These are phyloP conservation scores for Puccinia polysora DNA, from an alignment of 1,284 basidiomycete species.

Conservation along the genomic window DNA sequence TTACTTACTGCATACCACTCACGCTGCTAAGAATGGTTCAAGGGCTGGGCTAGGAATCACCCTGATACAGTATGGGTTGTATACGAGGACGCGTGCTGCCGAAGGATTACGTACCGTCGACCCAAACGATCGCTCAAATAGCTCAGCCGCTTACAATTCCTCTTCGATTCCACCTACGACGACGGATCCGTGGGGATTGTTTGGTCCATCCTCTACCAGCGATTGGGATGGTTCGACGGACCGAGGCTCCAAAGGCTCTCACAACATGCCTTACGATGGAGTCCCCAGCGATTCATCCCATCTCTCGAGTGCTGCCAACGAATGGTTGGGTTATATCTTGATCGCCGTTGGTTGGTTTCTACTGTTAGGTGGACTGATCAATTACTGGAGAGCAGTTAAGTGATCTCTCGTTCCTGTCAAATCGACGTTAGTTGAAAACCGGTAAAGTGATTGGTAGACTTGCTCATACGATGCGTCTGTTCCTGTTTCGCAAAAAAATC, in stretches of 20 bases:
- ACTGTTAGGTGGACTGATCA: conserved; percentile 65
- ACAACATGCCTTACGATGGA: conserved; percentile 50
- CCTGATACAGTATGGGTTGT: conserved; percentile 84
- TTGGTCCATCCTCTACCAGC: conserved; percentile 48
- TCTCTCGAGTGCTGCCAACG: conserved; percentile 58
- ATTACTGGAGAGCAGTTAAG: conserved; percentile 66
- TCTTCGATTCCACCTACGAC: not conserved
- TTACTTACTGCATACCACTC: conserved; percentile 60
- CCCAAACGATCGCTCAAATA: not conserved
- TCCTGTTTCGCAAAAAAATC: too few species aligned
- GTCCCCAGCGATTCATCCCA: conserved; percentile 49
- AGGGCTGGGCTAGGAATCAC: conserved; percentile 91
- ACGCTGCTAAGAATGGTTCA: conserved; percentile 89
- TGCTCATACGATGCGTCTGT: too few species aligned
- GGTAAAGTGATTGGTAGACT: too few species aligned
- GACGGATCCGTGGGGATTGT: conserved; percentile 43
- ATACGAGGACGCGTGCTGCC: conserved; percentile 61
- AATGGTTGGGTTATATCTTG: conserved; percentile 82
- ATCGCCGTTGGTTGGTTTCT: conserved; percentile 79
- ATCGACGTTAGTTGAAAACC: too few species aligned
- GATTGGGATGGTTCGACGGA: conserved; percentile 50
- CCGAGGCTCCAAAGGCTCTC: conserved; percentile 53
- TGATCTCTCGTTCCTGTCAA: too few species aligned
- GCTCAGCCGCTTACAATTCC: not conserved
- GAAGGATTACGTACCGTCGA: conserved; percentile 49